Evolutionary conservation across 768 basidiomycete genomes (phyloP).

Genomic region (Russula virescens): DNA sequence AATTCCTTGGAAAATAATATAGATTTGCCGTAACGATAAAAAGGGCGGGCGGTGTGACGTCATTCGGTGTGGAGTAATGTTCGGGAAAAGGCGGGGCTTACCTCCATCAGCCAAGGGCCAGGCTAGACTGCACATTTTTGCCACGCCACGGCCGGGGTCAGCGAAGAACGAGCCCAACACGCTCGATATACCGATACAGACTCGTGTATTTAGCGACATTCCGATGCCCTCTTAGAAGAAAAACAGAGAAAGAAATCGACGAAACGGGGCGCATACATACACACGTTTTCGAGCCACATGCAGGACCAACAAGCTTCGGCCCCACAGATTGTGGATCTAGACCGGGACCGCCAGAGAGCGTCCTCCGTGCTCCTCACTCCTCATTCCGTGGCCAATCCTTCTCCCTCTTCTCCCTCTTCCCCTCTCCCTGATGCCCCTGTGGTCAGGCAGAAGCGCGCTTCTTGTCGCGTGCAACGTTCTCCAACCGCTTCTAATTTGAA

Average conservation of each 20-base stretch:
- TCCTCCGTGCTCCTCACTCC: constrained; percentile 4
- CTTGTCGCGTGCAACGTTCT: constrained; percentile 33
- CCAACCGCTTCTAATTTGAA: constrained; percentile 44
- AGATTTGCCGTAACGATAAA: neutral
- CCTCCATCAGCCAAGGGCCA: neutral
- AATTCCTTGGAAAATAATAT: neutral
- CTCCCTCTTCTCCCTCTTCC: constrained; percentile 17
- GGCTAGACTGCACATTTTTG: neutral
- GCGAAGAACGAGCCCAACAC: neutral
- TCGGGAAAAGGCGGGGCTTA: neutral
- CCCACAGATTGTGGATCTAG: constrained; percentile 14
- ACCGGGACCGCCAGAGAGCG: constrained; percentile 6
- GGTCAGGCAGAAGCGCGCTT: constrained; percentile 26
- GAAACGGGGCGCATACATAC: neutral
- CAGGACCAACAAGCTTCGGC: constrained; percentile 3
- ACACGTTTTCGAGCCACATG: neutral
- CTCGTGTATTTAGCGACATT: neutral
- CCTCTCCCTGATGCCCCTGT: constrained; percentile 33
- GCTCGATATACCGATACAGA: neutral
- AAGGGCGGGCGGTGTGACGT: neutral
- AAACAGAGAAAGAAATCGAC: neutral
- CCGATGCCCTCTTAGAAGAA: neutral
- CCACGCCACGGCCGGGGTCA: constrained; percentile 5
- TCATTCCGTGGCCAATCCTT: constrained; percentile 6
- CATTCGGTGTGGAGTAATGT: constrained; percentile 1